These are phyloP conservation scores for Amaranthus cruentus DNA, from an alignment of 148 eudicot genomes.

Conservation along the genomic window DNA sequence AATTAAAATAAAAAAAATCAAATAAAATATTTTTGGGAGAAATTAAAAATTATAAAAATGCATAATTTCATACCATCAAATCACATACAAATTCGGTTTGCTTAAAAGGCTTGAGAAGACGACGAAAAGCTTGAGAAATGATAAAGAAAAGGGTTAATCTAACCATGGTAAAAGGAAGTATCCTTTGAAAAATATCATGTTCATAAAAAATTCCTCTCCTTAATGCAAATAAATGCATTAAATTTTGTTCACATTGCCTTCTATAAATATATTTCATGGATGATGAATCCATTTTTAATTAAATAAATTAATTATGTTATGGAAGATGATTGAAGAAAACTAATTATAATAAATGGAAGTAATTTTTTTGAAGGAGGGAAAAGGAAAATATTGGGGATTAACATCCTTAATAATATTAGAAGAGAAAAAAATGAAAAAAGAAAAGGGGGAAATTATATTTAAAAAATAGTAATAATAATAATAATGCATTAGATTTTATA, in stretches of 20 bases:
- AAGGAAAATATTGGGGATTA: neutral
- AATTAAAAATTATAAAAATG: neutral
- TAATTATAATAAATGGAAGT: neutral
- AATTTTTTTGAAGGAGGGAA: neutral
- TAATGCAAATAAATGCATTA: conserved; percentile 14
- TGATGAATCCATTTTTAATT: neutral
- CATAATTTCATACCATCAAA: conserved; percentile 12
- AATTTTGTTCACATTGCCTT: conserved; percentile 1
- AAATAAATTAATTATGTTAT: neutral
- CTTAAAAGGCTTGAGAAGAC: conserved; percentile 19
- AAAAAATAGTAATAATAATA: too few species aligned
- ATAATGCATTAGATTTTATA: too few species aligned
- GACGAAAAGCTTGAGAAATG: conserved; percentile 12
- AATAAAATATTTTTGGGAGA: neutral
- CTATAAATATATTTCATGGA: neutral
- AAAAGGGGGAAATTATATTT: too few species aligned
- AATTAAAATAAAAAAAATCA: neutral
- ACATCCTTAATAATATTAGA: neutral
- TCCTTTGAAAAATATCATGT: conserved; percentile 8
- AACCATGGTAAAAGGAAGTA: conserved; percentile 16
- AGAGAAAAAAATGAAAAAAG: too few species aligned
- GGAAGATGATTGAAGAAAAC: conserved; percentile 3
- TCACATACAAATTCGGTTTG: conserved; percentile 16
- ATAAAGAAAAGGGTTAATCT: conserved; percentile 13
- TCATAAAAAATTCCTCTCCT: conserved; percentile 13